Conservation (phyloP, 495 filamentous ascomycete genomes). For the Evernia prunastri region DNA sequence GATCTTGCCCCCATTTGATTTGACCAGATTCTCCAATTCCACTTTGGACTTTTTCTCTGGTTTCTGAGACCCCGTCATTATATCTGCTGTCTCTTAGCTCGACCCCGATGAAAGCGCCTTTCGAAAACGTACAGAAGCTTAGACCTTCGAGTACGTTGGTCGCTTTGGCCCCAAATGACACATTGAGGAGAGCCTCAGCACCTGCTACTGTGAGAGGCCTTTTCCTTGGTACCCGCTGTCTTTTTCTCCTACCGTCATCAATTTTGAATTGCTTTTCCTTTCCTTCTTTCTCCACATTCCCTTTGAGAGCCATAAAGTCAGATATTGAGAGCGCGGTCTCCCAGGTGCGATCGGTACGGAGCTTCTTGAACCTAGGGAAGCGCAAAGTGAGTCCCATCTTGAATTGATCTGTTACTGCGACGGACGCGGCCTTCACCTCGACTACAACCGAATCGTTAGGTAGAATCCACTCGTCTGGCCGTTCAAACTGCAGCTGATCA, state of each 20-base stretch:
- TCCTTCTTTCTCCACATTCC: slow-evolving; percentile 63
- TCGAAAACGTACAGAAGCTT: slow-evolving; percentile 63
- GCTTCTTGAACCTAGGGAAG: slow-evolving; percentile 82
- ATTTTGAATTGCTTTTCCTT: slow-evolving; percentile 75
- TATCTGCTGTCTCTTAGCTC: slow-evolving; percentile 29
- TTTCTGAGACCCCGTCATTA: slow-evolving; percentile 54
- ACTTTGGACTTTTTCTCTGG: slow-evolving; percentile 66
- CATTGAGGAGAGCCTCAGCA: slow-evolving; percentile 46
- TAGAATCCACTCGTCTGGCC: slow-evolving; percentile 89
- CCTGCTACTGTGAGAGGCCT: slow-evolving; percentile 67
- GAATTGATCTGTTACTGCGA: slow-evolving; percentile 68
- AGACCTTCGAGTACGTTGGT: slow-evolving; percentile 65
- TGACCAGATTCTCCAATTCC: slow-evolving; percentile 79
- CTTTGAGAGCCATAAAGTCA: slow-evolving; percentile 68
- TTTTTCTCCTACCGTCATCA: slow-evolving; percentile 63
- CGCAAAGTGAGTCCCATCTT: slow-evolving; percentile 71
- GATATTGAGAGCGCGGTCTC: slow-evolving; percentile 65
- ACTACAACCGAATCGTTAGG: slow-evolving; percentile 83
- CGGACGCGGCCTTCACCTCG: slow-evolving; percentile 83
- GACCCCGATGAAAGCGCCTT: slow-evolving; percentile 32
- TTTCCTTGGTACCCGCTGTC: slow-evolving; percentile 54
- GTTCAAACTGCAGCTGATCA: slow-evolving; percentile 64
- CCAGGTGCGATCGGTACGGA: slow-evolving; percentile 82
- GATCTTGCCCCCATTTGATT: slow-evolving; percentile 78
- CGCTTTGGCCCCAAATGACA: slow-evolving; percentile 48